A percentile compares a stretch with the other conserved stretches of the same genome.
Evolutionary conservation across 129 eudicot genomes (phyloP).

Genomic region (Escallonia rubra): DNA sequence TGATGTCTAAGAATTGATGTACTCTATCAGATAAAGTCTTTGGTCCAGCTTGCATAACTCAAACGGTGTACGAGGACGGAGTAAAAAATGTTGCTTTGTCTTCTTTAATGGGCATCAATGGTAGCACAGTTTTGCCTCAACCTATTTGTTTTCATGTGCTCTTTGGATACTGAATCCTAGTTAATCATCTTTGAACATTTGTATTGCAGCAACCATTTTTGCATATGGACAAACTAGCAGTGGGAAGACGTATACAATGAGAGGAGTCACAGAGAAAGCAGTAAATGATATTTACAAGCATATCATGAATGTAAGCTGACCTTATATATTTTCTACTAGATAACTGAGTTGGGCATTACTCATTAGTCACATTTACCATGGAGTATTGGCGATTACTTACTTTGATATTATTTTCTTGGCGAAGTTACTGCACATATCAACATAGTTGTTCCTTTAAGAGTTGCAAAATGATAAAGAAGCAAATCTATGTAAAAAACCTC

Average conservation of each 20-base stretch:
- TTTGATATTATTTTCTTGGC: no score
- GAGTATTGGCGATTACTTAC: no score
- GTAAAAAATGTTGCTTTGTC: slow-evolving; percentile 93
- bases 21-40: slow-evolving; percentile 74
- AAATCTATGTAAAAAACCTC: no score
- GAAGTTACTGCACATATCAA: no score
- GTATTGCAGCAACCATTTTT: slow-evolving; percentile 82
- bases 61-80: slow-evolving; percentile 82
- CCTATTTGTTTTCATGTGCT: not conserved
- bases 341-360: no score
- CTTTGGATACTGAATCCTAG: not conserved
- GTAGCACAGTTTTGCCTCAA: slow-evolving; percentile 25
- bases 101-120: slow-evolving; percentile 93
- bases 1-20: not conserved
- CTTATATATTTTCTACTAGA: no score
- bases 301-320: slow-evolving; percentile 59
- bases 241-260: slow-evolving; percentile 93
- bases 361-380: no score
- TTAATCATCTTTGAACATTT: slow-evolving; percentile 4
- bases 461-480: no score
- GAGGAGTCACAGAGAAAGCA: slow-evolving; percentile 95
- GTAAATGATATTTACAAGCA: slow-evolving; percentile 81
- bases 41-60: slow-evolving; percentile 68
- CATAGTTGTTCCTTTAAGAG: no score
- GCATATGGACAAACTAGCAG: slow-evolving; percentile 99